Conservation (phyloP, 2,329 filamentous ascomycete species). For the Xylariaceae sp. region DNA sequence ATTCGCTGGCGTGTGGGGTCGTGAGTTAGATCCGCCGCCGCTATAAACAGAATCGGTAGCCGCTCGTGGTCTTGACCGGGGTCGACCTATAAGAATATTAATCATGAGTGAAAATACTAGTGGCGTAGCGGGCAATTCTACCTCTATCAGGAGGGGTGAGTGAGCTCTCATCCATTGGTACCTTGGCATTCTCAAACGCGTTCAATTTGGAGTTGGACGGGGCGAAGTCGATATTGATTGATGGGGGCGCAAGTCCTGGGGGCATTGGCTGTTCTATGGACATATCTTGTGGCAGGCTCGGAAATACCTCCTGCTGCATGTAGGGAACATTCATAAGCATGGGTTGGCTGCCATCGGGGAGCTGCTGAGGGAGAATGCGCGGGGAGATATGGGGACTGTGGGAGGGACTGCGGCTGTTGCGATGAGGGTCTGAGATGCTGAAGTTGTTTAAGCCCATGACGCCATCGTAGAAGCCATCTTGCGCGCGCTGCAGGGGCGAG, state of each 20-base stretch:
- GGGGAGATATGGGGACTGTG: constrained; percentile 67
- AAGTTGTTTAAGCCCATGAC: constrained; percentile 75
- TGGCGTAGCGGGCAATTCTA: constrained; percentile 33
- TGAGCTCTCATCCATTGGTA: constrained; percentile 68
- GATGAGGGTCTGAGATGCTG: constrained; percentile 67
- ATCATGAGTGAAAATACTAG: constrained; percentile 9
- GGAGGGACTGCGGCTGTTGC: constrained; percentile 74
- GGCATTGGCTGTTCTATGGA: constrained; percentile 61
- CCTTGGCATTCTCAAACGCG: constrained; percentile 63
- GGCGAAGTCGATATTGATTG: constrained; percentile 91
- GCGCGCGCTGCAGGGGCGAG: constrained; percentile 74
- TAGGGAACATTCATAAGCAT: constrained; percentile 43
- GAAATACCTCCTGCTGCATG: constrained; percentile 47
- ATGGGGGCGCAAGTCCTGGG: constrained; percentile 62
- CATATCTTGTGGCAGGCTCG: constrained; percentile 44
- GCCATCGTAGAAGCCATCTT: constrained; percentile 73
- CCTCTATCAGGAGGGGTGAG: constrained; percentile 76
- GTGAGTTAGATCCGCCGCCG: constrained; percentile 38
- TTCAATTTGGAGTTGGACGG: constrained; percentile 62
- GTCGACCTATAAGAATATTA: constrained; percentile 40
- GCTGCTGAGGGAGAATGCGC: constrained; percentile 53
- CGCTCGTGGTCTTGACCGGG: constrained; percentile 48
- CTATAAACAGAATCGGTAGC: constrained; percentile 59
- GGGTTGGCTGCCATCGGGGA: constrained; percentile 43
- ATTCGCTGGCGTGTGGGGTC: constrained; percentile 38